Base-by-base conservation (phyloP, 2,329 filamentous ascomycete species). In the Ophiosphaerella narmari region DNA sequence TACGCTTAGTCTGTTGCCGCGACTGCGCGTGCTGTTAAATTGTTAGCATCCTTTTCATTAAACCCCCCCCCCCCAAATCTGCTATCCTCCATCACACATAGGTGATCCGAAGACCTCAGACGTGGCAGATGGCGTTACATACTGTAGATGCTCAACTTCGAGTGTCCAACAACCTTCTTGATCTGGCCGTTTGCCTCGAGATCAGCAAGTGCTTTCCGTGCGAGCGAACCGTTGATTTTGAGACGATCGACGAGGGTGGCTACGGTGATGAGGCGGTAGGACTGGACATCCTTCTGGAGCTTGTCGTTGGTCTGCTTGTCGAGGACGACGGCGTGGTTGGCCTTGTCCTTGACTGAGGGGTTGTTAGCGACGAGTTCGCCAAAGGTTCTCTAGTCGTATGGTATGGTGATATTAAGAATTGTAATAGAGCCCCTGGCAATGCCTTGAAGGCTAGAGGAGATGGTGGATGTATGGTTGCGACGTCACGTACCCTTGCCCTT, bases 241-340 rank as follows among this genome's bases (percentile, higher is more conserved):
- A 99, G 87, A 81, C 94, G 88, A 82, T 99, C 94, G 86, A 99
- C 94, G 75, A 99, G 91, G 73, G 91, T 93, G 74, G 94, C 92
- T 74, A 97, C 89, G 77, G 94, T 97, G 82, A 99, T 91, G 79
- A 99, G 91, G 77, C 94, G 91, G 89, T 97, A 99, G 64, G 94
- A 97, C 82, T 97, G 94, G 74, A 99, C 95, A 86, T 99, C 94
- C 86, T 99, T 99, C 86, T 96, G 89, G 80, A 99, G 91, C 86
- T 95, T 96, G 82, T 99, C 94, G 69, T 89, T 89, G 76, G 89
- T 96, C 81, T 84, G 77, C 88, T 99, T 99, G 86, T 99, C 94
- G 82, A 99, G 91, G 77, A 97, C 85, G 81, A 99, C 94, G 80
- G 90, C 90, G 87, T 99, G 94, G 80, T 97, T 89, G 82, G 94